Evolutionary conservation across 768 basidiomycete species (phyloP).

Genomic region (Mycena latifolia): DNA sequence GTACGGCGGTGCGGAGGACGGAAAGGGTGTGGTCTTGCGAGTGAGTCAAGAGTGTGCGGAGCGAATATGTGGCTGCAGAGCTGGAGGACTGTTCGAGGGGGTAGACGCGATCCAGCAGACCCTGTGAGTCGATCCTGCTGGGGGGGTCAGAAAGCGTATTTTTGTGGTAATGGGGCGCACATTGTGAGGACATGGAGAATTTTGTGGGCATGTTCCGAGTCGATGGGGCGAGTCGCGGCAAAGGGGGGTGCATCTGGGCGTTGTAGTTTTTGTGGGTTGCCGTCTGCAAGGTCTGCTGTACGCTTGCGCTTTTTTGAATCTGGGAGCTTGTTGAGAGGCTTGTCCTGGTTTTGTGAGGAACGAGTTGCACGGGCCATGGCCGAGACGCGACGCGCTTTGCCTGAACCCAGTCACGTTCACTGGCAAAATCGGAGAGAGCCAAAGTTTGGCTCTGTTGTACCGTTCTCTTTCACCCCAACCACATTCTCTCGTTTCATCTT

Average conservation of each 20-base stretch:
- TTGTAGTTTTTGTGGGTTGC: slow-evolving; percentile 61
- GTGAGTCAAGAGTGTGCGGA: slow-evolving; percentile 69
- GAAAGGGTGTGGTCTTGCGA: slow-evolving; percentile 65
- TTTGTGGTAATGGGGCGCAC: slow-evolving; percentile 48
- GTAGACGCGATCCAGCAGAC: slow-evolving; percentile 85
- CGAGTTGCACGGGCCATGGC: slow-evolving; percentile 85
- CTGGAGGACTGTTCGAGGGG: slow-evolving; percentile 56
- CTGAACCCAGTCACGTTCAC: slow-evolving; percentile 1
- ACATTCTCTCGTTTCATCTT: too few species aligned
- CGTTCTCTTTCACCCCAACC: not conserved
- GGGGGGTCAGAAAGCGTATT: slow-evolving; percentile 23
- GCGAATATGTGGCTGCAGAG: slow-evolving; percentile 55
- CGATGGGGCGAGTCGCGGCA: slow-evolving; percentile 49
- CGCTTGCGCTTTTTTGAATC: slow-evolving; percentile 80
- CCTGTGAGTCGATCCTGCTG: slow-evolving; percentile 76
- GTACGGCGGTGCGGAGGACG: slow-evolving; percentile 73
- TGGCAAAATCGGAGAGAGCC: not conserved
- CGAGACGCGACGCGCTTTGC: slow-evolving; percentile 29
- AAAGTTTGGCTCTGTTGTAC: not conserved
- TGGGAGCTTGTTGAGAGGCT: slow-evolving; percentile 46
- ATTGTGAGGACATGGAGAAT: slow-evolving; percentile 72
- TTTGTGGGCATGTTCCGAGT: slow-evolving; percentile 57
- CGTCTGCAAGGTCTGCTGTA: slow-evolving; percentile 58
- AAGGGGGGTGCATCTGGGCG: slow-evolving; percentile 48
- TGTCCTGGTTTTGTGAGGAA: slow-evolving; percentile 61